Evolutionary conservation across 371 early-diverging fungal species (phyloP).

Genomic region (Mucor circinelloides): DNA sequence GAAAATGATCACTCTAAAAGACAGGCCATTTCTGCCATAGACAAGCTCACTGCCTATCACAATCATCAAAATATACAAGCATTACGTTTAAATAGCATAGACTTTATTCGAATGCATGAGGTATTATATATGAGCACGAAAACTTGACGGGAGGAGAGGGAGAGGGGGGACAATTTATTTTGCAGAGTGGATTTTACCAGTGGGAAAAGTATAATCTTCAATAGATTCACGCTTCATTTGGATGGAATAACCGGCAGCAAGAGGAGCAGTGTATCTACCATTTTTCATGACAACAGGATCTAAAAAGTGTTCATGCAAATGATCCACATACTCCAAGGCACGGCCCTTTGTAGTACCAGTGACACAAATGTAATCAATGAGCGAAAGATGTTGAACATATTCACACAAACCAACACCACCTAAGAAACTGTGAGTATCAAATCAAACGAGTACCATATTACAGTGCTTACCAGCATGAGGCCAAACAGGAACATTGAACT

Average conservation of each 20-base stretch:
- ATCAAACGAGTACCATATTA: neutral
- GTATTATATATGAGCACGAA: neutral
- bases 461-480: conserved; percentile 44
- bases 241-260: conserved; percentile 50
- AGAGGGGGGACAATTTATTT: neutral
- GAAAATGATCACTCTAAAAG: neutral
- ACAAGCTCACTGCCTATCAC: too few relatives aligned
- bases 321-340: conserved; percentile 54
- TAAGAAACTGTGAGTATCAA: neutral
- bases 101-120: neutral
- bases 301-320: conserved; percentile 54
- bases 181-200: conserved; percentile 36
- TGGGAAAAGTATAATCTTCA: conserved; percentile 51
- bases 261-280: conserved; percentile 44
- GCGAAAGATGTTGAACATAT: conserved; percentile 53
- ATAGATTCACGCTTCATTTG: conserved; percentile 55
- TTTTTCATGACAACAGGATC: conserved; percentile 49
- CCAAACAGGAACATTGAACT: conserved; percentile 53
- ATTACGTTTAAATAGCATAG: too few relatives aligned
- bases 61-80: too few relatives aligned
- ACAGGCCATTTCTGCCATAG: too few relatives aligned
- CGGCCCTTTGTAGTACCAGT: conserved; percentile 48
- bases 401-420: conserved; percentile 53
- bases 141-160: neutral
- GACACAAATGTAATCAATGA: conserved; percentile 54